A percentile compares a stretch with the other conserved stretches of the same genome.
Evolutionary conservation across 176 grass and related monocot species (phyloP).

Genomic region (Carex cristatella): DNA sequence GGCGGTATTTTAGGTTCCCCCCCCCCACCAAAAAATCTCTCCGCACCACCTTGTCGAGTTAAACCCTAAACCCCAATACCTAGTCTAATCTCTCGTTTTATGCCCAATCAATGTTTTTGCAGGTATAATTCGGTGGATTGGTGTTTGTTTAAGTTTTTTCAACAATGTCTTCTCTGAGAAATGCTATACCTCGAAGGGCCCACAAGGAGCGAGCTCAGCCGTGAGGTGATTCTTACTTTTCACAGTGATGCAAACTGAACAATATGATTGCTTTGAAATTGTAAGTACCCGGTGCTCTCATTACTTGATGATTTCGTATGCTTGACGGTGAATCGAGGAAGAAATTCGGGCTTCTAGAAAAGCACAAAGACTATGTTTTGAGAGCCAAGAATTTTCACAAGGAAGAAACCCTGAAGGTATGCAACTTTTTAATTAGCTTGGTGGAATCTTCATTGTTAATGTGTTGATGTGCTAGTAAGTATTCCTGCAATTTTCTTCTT

Average conservation of each 20-base stretch:
- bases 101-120: neutral
- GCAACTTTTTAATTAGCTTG: neutral
- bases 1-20: neutral
- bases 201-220: conserved; percentile 95
- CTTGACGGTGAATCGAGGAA: conserved; percentile 59
- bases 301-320: neutral
- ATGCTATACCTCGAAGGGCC: conserved; percentile 64
- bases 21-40: neutral
- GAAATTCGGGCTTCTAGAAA: conserved; percentile 79
- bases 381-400: conserved; percentile 62
- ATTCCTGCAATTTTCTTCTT: neutral
- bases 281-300: neutral
- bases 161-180: conserved; percentile 89
- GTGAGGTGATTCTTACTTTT: conserved; percentile 32
- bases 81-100: neutral
- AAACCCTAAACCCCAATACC: conserved; percentile 1
- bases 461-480: neutral
- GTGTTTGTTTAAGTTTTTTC: neutral
- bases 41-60: neutral
- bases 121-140: neutral
- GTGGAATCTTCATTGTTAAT: neutral
- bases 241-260: neutral
- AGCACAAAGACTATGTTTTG: conserved; percentile 80
- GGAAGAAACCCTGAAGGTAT: conserved; percentile 64
- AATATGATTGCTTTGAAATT: neutral